Percentiles rank a stretch among this genome's conserved stretches.
These are phyloP conservation scores for Schizophyllum commune DNA, from an alignment of 1,284 basidiomycete species.

Conservation along the genomic window DNA sequence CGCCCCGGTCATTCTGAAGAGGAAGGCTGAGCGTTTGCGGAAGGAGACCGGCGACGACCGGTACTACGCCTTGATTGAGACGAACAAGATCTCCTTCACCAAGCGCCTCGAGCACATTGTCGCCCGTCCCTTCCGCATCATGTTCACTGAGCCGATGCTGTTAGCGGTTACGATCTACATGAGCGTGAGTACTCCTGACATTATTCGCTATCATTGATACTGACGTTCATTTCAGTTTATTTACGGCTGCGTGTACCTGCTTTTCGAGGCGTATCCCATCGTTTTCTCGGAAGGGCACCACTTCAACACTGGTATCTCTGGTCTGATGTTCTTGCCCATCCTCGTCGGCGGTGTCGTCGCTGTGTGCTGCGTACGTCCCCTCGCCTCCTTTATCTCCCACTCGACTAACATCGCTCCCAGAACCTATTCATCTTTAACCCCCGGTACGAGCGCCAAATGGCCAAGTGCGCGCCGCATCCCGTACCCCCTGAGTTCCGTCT, in stretches of 20 bases:
- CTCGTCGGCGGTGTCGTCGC: slow-evolving; percentile 47
- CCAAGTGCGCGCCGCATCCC: slow-evolving; percentile 39
- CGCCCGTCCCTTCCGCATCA: slow-evolving; percentile 58
- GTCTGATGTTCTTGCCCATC: slow-evolving; percentile 45
- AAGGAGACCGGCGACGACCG: slow-evolving; percentile 55
- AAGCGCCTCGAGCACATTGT: slow-evolving; percentile 41
- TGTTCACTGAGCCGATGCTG: slow-evolving; percentile 75
- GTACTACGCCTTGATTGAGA: slow-evolving; percentile 51
- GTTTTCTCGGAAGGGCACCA: slow-evolving; percentile 47
- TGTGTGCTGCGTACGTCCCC: slow-evolving; percentile 26
- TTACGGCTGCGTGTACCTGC: slow-evolving; percentile 55
- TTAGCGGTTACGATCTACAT: slow-evolving; percentile 63
- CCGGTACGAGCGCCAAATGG: slow-evolving; percentile 38
- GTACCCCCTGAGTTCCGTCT: slow-evolving; percentile 66
- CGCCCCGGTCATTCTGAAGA: slow-evolving; percentile 45
- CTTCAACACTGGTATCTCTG: slow-evolving; percentile 42
- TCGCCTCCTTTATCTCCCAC: slow-evolving; percentile 19
- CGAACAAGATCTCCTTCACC: slow-evolving; percentile 28
- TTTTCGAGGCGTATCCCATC: slow-evolving; percentile 54
- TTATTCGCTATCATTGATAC: background rate
- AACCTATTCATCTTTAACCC: slow-evolving; percentile 36
- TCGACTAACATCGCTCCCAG: slow-evolving; percentile 16
- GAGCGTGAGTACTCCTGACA: slow-evolving; percentile 34
- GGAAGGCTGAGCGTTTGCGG: slow-evolving; percentile 34
- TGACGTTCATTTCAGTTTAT: slow-evolving; percentile 36